Percentiles rank a stretch among this genome's conserved stretches.
phyloP scores from a whole-genome alignment of 371 early-diverging fungal genomes.

The Smittium culicis region DNA sequence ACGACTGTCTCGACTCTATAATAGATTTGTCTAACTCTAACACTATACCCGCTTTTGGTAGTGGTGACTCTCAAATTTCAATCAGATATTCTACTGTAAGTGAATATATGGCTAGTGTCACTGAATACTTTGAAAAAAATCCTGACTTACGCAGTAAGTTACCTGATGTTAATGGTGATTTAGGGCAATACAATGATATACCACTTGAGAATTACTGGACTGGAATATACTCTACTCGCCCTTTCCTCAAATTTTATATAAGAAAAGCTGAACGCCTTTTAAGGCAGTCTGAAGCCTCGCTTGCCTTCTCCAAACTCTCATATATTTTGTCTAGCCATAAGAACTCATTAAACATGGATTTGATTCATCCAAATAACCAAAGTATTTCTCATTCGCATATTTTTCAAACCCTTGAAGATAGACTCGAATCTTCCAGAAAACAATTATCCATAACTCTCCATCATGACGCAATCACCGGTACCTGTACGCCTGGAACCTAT shows the following conservation, averaged over 20 bases:
- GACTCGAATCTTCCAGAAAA: conserved; percentile 22
- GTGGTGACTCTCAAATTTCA: conserved; percentile 11
- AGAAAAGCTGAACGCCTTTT: conserved; percentile 23
- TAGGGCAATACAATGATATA: conserved; percentile 29
- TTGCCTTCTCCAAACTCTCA: conserved; percentile 15
- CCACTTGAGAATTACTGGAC: conserved; percentile 31
- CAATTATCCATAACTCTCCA: conserved; percentile 30
- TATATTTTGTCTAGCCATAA: not conserved
- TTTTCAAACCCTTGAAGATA: conserved; percentile 15
- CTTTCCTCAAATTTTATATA: conserved; percentile 23
- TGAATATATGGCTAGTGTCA: conserved; percentile 20
- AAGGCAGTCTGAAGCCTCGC: conserved; percentile 22
- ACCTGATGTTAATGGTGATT: conserved; percentile 17
- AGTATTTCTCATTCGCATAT: no score
- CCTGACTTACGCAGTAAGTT: not conserved
- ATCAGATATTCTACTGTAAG: conserved; percentile 24
- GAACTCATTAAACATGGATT: not conserved
- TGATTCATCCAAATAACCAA: no score
- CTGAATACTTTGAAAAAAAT: not conserved
- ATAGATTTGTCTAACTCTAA: not conserved
- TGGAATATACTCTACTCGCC: conserved; percentile 24
- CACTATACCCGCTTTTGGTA: not conserved
- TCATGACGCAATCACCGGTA: conserved; percentile 30
- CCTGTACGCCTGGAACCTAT: conserved; percentile 18
- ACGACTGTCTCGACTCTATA: conserved; percentile 23